Percentiles rank a stretch among this genome's conserved stretches.
phyloP scores from a whole-genome alignment of 2,329 filamentous ascomycete genomes.

The Sporothrix protearum region DNA sequence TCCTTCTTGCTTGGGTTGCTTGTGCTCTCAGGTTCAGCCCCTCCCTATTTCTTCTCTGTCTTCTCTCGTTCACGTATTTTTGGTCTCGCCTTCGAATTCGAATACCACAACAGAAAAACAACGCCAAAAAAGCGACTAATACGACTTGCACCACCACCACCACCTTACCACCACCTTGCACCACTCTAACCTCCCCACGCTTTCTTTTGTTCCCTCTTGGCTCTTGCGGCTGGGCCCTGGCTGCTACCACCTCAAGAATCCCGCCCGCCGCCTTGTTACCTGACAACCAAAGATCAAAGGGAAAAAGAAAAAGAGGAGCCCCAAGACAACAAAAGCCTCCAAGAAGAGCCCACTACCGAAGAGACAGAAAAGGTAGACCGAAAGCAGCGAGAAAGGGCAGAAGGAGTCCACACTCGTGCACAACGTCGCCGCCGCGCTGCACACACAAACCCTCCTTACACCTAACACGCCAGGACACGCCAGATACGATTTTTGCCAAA shows the following conservation, averaged over 20 bases:
- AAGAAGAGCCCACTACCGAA: no score
- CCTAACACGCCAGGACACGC: neutral
- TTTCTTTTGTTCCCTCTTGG: neutral
- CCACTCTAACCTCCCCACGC: neutral
- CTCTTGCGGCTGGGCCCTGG: neutral
- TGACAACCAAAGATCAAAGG: conserved; percentile 8
- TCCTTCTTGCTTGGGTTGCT: neutral
- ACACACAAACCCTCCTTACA: neutral
- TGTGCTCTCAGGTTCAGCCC: neutral
- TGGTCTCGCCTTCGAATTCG: conserved; percentile 5
- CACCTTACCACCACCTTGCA: no score
- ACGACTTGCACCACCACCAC: conserved; percentile 3
- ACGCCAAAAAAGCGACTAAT: conserved; percentile 9
- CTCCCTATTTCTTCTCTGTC: neutral
- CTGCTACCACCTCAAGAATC: conserved; percentile 12
- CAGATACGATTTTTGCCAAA: neutral
- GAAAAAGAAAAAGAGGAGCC: neutral
- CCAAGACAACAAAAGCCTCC: neutral
- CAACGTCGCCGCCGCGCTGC: neutral
- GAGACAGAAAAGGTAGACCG: no score
- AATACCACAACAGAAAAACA: conserved; percentile 7
- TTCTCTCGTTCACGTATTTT: neutral
- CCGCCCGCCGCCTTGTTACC: conserved; percentile 6
- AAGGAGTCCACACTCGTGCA: no score
- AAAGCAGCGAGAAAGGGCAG: neutral